These are phyloP conservation scores for Ogataea saltuana DNA, from an alignment of 805 yeast species.

Conservation along the genomic window DNA sequence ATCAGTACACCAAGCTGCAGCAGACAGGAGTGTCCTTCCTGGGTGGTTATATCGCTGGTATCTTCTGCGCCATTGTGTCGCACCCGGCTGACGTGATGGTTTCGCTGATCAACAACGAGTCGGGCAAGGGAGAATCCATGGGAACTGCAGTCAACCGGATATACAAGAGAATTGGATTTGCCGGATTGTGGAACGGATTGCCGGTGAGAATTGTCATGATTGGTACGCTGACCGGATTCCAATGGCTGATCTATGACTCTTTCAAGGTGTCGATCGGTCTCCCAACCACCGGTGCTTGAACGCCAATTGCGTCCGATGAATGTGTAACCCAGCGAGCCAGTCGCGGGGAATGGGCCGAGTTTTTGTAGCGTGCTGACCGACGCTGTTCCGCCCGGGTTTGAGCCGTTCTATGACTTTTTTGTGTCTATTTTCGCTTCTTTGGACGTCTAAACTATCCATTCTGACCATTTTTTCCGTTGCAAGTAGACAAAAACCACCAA, in stretches of 20 bases:
- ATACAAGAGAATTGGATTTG: conserved; percentile 80
- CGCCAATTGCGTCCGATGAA: too few species aligned
- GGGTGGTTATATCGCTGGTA: conserved; percentile 98
- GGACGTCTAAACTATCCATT: conserved; percentile 20
- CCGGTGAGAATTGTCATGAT: conserved; percentile 94
- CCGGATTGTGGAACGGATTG: conserved; percentile 93
- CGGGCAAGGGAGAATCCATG: conserved; percentile 61
- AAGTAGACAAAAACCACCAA: conserved; percentile 30
- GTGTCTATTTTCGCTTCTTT: not conserved
- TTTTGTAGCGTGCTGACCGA: too few species aligned
- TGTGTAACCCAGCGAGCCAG: not conserved
- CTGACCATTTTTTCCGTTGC: conserved; percentile 34
- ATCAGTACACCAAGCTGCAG: conserved; percentile 66
- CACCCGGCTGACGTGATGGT: conserved; percentile 99
- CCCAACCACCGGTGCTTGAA: conserved; percentile 81
- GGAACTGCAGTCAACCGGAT: conserved; percentile 71
- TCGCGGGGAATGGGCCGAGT: not conserved
- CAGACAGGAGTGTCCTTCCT: conserved; percentile 94
- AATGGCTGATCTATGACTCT: conserved; percentile 95
- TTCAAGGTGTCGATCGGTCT: conserved; percentile 93
- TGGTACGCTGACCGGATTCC: conserved; percentile 96
- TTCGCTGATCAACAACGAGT: conserved; percentile 81
- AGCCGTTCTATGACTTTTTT: not conserved
- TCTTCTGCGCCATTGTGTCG: conserved; percentile 91
- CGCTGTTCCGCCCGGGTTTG: too few species aligned